Evolutionary conservation across 2,329 filamentous ascomycete genomes (phyloP).

Genomic region (Aspergillus bombycis): DNA sequence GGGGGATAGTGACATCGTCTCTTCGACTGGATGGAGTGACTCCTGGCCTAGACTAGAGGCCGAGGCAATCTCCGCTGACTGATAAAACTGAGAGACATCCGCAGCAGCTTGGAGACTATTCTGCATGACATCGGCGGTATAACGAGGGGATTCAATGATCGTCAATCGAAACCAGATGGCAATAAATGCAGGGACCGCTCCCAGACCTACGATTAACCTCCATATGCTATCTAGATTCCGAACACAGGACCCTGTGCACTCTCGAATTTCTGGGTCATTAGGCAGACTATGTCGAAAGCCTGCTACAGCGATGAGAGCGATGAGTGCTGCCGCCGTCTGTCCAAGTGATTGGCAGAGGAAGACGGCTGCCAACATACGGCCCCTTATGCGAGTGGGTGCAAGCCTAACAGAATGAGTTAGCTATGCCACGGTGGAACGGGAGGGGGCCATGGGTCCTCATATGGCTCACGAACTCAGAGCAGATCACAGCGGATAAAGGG

Average conservation of each 20-base stretch:
- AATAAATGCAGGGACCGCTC: background rate
- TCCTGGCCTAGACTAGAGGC: background rate
- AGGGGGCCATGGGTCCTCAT: too few relatives aligned
- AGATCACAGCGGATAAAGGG: background rate
- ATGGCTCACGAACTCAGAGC: background rate
- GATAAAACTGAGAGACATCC: background rate
- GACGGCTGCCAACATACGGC: background rate
- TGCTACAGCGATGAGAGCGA: background rate
- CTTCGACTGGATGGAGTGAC: background rate
- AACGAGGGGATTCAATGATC: background rate
- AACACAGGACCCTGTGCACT: background rate
- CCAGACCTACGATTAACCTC: background rate
- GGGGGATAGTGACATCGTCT: background rate
- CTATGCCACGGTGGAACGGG: background rate
- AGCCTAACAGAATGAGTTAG: background rate
- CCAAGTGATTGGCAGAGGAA: background rate
- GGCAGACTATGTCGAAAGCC: background rate
- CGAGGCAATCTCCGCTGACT: background rate
- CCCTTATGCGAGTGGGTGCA: background rate
- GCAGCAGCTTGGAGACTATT: background rate
- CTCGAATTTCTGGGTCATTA: background rate
- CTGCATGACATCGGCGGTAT: background rate
- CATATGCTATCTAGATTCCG: background rate
- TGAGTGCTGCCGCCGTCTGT: background rate
- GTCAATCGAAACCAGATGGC: background rate